Evolutionary conservation across 202 grass and related monocot species (phyloP).

Genomic region (Carex arenaria): DNA sequence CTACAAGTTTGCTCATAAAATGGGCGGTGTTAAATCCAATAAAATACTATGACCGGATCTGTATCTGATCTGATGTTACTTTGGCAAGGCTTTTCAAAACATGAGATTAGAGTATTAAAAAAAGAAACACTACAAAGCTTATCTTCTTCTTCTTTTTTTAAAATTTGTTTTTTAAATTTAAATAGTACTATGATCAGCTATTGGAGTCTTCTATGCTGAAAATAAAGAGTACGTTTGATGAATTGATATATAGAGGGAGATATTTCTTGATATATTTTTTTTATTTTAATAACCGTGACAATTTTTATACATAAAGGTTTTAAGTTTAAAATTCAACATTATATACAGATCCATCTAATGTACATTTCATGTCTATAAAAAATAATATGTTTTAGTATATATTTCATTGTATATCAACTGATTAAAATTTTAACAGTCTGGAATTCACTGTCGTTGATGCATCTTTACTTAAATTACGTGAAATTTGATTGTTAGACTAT

Average conservation of each 20-base stretch:
- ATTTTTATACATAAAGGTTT: too few relatives aligned
- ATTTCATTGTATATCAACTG: too few relatives aligned
- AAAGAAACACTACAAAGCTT: background rate
- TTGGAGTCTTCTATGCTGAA: background rate
- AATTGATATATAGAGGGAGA: background rate
- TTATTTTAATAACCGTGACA: too few relatives aligned
- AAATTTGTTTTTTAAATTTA: background rate
- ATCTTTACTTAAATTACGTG: too few relatives aligned
- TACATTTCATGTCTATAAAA: too few relatives aligned
- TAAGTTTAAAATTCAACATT: too few relatives aligned
- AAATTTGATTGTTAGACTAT: too few relatives aligned
- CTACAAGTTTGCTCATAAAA: background rate
- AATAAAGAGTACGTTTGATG: background rate
- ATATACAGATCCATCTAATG: too few relatives aligned
- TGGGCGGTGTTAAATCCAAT: constrained; percentile 15
- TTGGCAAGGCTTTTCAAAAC: background rate
- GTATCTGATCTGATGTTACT: background rate
- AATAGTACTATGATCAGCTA: background rate
- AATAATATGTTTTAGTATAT: too few relatives aligned
- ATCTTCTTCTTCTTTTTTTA: background rate
- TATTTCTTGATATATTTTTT: too few relatives aligned
- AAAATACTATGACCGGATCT: constrained; percentile 8
- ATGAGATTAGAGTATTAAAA: background rate
- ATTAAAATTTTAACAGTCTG: too few relatives aligned
- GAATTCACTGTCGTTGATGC: too few relatives aligned